A percentile compares a stretch with the other conserved stretches of the same genome.
Evolutionary conservation across 352 stramenopile species (phyloP).

Genomic region (Phytopythium boreale): DNA sequence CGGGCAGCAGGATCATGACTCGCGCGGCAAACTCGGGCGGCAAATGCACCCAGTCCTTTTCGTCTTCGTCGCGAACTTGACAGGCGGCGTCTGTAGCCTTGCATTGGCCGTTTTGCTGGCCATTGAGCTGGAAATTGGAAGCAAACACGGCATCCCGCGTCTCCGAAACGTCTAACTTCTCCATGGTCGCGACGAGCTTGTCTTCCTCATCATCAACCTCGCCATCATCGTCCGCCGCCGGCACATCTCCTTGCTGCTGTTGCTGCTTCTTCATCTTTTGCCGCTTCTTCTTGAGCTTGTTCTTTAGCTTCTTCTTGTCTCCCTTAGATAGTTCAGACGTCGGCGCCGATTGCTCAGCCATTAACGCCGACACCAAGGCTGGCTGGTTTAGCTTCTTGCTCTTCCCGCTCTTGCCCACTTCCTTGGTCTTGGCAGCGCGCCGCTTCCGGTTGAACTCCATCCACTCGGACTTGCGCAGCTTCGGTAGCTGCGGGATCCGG

Average conservation of each 20-base stretch:
- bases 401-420: constrained; percentile 18
- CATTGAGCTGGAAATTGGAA: neutral
- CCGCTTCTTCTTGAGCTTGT: constrained; percentile 93
- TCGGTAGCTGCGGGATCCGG: constrained; percentile 64
- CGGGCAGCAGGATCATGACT: constrained; percentile 65
- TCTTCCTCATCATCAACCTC: constrained; percentile 13
- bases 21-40: constrained; percentile 67
- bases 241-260: neutral
- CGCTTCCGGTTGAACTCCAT: constrained; percentile 35
- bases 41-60: constrained; percentile 70
- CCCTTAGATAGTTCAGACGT: constrained; percentile 57
- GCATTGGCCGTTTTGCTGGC: neutral
- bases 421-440: constrained; percentile 36
- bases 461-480: constrained; percentile 61
- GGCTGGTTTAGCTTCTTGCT: neutral
- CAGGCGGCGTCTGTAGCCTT: constrained; percentile 13
- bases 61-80: constrained; percentile 2
- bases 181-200: neutral
- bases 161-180: constrained; percentile 3
- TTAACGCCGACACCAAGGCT: neutral
- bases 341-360: neutral
- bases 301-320: constrained; percentile 94
- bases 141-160: neutral
- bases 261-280: constrained; percentile 86
- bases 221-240: neutral